Conservation (phyloP, 1,284 basidiomycete species). For the Stygiomarasmius scandens region DNA sequence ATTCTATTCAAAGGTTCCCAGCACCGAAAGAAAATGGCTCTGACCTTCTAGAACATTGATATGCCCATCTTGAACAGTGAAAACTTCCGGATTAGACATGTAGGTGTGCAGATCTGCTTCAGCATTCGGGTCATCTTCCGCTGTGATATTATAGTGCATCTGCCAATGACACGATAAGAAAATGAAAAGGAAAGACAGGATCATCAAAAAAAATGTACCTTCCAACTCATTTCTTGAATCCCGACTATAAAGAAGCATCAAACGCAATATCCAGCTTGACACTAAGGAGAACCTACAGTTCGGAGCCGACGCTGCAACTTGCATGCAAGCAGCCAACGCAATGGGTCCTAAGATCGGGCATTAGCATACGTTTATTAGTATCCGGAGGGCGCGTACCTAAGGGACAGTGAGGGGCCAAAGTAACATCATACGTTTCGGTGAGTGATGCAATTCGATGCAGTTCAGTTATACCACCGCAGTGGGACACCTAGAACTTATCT, state of each 20-base stretch:
- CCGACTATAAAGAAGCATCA: conserved; percentile 41
- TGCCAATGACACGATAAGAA: conserved; percentile 22
- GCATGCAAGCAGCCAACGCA: conserved; percentile 72
- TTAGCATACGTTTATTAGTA: not conserved
- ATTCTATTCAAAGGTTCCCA: not conserved
- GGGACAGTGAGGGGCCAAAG: conserved; percentile 64
- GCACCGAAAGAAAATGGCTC: conserved; percentile 12
- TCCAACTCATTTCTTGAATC: conserved; percentile 71
- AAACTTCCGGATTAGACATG: conserved; percentile 58
- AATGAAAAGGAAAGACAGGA: not conserved
- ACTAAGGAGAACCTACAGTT: conserved; percentile 46
- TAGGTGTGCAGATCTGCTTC: conserved; percentile 72
- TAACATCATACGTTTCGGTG: conserved; percentile 71
- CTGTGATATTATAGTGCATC: conserved; percentile 71
- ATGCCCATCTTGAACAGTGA: conserved; percentile 63
- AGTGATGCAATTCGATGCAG: conserved; percentile 69
- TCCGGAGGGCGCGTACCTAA: conserved; percentile 23
- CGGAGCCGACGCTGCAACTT: conserved; percentile 54
- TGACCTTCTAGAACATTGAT: conserved; percentile 55
- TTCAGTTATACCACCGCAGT: conserved; percentile 78
- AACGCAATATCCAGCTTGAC: not conserved
- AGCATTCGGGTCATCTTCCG: conserved; percentile 29
- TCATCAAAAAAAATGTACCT: conserved; percentile 37
- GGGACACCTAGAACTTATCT: conserved; percentile 47
- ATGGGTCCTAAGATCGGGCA: conserved; percentile 51